Base-by-base conservation (phyloP, 345 rosid genomes). In the Clarkia xantiana region DNA sequence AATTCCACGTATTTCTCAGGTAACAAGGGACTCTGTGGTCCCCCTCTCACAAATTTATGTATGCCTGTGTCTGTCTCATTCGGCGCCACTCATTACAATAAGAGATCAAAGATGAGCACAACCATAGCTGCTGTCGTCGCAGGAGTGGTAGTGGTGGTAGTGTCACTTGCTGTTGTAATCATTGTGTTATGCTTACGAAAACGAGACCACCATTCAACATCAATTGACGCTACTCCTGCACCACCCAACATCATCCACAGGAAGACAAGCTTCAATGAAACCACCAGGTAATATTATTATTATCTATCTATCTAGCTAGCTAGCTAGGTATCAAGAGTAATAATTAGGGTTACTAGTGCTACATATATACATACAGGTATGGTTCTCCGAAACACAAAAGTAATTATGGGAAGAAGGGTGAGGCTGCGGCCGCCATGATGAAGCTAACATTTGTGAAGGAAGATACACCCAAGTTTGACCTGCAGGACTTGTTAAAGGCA, bases 401-500 rank as follows among this genome's bases (percentile, higher is more conserved):
- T 14, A 40, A 53, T 1, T 42, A 52, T 20, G 36, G 55, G 60
- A 85, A 45, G 68, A 29, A 29, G 36, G 36, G 36, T 29, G 36
- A 29, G 36, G 36, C 36, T 5, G 36, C 36, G 5, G 41, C 56
- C 7, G 76, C 66, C 14, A 14, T 11, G 20, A 54, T 67, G 17
- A 77, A 76, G 69, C 56, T 91, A 17, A 65, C 81, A 0, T 84
- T 86, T 15, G 68, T 86, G 18, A 75, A 76, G 59, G 90, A 86
- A 4, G 94, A 80, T 13, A 66, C 68, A 55, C 94, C 63, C 56
- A 72, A 12, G 62, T 86, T 91, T 52, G 98, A 91, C 44, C 60
- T 91, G 65, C 76, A 65, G 38, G 96, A 80, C 56, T 52, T 91
- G 73, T 53, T 91, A 10, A 84, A 75, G 56, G 82, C 98, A 10